A percentile compares a stretch with the other conserved stretches of the same genome.
Evolutionary conservation across 2,329 filamentous ascomycete genomes (phyloP).

Genomic region (Aspergillus sp.): DNA sequence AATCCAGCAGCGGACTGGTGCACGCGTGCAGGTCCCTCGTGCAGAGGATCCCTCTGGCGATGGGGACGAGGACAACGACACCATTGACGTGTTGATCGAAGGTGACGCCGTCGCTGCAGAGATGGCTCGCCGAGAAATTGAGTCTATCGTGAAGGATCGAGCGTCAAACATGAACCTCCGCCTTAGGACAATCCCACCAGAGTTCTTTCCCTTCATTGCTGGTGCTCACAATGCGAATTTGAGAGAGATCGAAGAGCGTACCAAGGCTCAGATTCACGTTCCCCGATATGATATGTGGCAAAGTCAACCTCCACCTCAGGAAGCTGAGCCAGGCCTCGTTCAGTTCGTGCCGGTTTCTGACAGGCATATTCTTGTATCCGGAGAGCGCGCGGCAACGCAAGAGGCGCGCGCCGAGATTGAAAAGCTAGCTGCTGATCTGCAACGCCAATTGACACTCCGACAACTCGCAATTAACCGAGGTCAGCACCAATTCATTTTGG

Average conservation of each 20-base stretch:
- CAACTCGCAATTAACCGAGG: conserved; percentile 81
- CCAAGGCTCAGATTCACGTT: conserved; percentile 77
- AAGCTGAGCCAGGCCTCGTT: conserved; percentile 63
- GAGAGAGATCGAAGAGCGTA: conserved; percentile 67
- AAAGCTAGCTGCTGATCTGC: conserved; percentile 71
- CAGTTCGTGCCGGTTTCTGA: conserved; percentile 70
- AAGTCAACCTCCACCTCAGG: conserved; percentile 64
- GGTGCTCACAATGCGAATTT: conserved; percentile 71
- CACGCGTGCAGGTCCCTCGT: conserved; percentile 85
- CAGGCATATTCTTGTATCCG: conserved; percentile 79
- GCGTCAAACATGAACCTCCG: conserved; percentile 78
- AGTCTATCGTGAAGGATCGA: conserved; percentile 83
- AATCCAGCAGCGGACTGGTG: conserved; percentile 85
- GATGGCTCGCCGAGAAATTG: conserved; percentile 78
- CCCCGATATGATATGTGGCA: conserved; percentile 77
- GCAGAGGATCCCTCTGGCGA: conserved; percentile 66
- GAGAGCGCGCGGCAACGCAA: conserved; percentile 80
- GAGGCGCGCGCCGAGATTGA: conserved; percentile 79
- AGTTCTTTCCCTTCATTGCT: conserved; percentile 94
- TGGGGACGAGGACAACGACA: conserved; percentile 74
- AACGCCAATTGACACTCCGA: conserved; percentile 72
- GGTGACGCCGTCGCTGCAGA: conserved; percentile 87
- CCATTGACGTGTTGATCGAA: conserved; percentile 83
- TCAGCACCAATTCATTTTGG: conserved; percentile 92
- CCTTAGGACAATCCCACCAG: conserved; percentile 79